Evolutionary conservation across 2,329 filamentous ascomycete genomes (phyloP).

Genomic region (Epichloe sibirici): DNA sequence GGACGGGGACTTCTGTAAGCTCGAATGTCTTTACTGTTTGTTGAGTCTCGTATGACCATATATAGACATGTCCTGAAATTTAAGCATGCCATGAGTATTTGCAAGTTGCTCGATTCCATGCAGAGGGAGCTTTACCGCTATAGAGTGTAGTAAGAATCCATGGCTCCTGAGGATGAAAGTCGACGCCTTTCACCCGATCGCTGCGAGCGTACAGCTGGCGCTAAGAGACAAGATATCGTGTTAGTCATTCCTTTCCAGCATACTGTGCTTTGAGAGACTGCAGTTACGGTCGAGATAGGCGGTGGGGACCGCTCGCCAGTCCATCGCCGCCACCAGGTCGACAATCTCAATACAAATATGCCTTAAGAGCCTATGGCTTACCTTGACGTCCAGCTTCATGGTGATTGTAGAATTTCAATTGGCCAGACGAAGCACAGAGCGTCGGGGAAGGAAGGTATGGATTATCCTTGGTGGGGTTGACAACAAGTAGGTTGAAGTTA

Average conservation of each 20-base stretch:
- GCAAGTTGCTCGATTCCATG: neutral
- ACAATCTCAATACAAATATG: neutral
- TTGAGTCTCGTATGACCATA: conserved; percentile 97
- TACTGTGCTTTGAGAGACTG: neutral
- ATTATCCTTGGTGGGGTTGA: conserved; percentile 3
- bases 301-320: conserved; percentile 7
- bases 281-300: neutral
- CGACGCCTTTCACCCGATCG: conserved; percentile 92
- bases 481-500: neutral
- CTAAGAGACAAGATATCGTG: conserved; percentile 12
- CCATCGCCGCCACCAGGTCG: neutral
- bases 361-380: conserved; percentile 12
- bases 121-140: conserved; percentile 48
- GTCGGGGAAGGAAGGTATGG: neutral
- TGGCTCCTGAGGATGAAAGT: conserved; percentile 94
- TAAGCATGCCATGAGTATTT: neutral
- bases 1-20: conserved; percentile 93
- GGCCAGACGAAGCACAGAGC: neutral
- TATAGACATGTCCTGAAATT: conserved; percentile 81
- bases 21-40: conserved; percentile 98
- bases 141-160: conserved; percentile 96
- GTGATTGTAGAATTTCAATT: conserved; percentile 9
- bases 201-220: conserved; percentile 56
- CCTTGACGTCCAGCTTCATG: conserved; percentile 33
- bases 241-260: neutral